These are phyloP conservation scores for Flammula alnicola DNA, from an alignment of 1,284 basidiomycete genomes.

Conservation along the genomic window DNA sequence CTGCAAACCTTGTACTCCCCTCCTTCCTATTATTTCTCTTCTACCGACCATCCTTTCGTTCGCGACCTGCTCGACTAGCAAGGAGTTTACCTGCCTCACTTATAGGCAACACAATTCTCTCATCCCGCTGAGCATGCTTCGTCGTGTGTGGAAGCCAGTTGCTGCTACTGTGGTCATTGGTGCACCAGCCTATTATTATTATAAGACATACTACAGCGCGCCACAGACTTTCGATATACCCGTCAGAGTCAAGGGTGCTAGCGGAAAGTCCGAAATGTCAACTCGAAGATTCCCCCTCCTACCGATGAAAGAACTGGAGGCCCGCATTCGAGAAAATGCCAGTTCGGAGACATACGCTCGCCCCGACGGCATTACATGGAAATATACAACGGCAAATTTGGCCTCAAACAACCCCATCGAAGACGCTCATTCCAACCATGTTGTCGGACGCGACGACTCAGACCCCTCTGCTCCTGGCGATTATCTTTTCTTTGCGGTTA, in stretches of 20 bases:
- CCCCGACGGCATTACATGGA: conserved; percentile 64
- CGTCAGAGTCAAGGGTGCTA: conserved; percentile 55
- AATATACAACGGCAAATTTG: conserved; percentile 78
- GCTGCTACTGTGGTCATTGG: conserved; percentile 53
- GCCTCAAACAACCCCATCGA: conserved; percentile 91
- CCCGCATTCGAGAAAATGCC: conserved; percentile 62
- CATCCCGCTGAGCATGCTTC: conserved; percentile 50
- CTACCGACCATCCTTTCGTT: no score
- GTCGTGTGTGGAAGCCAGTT: conserved; percentile 68
- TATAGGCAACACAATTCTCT: conserved; percentile 5
- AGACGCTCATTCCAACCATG: conserved; percentile 78
- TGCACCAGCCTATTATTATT: conserved; percentile 55
- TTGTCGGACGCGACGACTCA: conserved; percentile 66
- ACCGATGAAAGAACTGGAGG: conserved; percentile 58
- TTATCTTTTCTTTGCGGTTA: conserved; percentile 83
- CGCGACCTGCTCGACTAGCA: no score
- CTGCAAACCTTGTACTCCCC: no score
- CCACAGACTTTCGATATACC: conserved; percentile 58
- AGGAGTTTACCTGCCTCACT: no score
- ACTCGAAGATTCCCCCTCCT: conserved; percentile 61
- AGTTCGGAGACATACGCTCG: conserved; percentile 48
- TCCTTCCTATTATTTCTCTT: no score
- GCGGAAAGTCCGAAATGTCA: conserved; percentile 62
- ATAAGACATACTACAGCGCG: conserved; percentile 32
- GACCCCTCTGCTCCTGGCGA: conserved; percentile 67